Evolutionary conservation across 2,329 filamentous ascomycete species (phyloP), one percentile per base, ranked within the genome.

Genomic region (Ambrosiella cleistominuta): DNA sequence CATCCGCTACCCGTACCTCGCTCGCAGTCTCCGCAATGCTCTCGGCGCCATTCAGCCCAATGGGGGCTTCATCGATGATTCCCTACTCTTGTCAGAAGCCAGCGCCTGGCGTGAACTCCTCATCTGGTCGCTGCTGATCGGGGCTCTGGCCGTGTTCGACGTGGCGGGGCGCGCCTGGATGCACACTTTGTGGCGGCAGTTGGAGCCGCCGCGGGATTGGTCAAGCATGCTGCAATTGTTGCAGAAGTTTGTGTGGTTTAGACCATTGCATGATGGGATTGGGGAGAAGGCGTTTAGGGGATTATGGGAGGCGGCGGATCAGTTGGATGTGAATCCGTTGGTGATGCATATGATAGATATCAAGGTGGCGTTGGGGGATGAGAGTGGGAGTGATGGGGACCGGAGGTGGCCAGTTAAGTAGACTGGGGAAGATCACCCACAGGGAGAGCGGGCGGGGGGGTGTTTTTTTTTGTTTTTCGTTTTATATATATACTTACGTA

Each of bases 201-300:
- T 60, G 4, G 27, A 57, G 17, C 59, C 59, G 7, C 59, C 59
- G 9, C 59, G 55, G 9, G 51, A 60, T 35, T 60, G 59, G 59
- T 35, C 44, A 7, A 52, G 47, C 13, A 60, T 60, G 59, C 55
- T 53, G 5, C 36, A 35, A 13, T 39, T 57, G 37, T 44, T 60
- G 35, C 40, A 60, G 35, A 39, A 49, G 15, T 60, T 57, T 47
- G 59, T 60, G 19, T 60, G 59, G 59, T 60, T 60, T 40, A 55
- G 59, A 4, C 55, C 59, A 3, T 44, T 60, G 7, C 59, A 60
- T 54, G 59, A 60, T 44, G 51, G 19, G 7, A 54, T 57, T 17
- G 59, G 59, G 15, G 27, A 40, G 8, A 39, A 51, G 13, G 52
- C 50, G 9, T 60, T 60, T 13, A 19, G 55, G 3, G 15, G 45